Base-by-base conservation (phyloP, 371 early-diverging fungal species). In the Fennellomyces sp. region DNA sequence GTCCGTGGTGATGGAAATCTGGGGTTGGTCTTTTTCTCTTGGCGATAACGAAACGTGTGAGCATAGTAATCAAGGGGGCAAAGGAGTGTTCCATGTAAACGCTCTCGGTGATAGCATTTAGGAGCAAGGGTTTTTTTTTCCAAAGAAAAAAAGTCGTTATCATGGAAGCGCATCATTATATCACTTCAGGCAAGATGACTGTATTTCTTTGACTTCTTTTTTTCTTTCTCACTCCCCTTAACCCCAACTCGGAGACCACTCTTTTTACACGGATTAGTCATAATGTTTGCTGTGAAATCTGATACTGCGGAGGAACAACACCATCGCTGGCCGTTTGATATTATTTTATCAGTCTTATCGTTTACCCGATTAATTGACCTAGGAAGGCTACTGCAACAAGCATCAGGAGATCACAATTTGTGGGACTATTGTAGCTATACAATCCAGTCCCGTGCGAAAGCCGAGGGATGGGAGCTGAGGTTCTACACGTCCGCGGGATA, bases 401-500 rank as follows among this genome's bases (percentile, higher is more conserved):
- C 7, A 48, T 26, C 41, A 29, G 42, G 42, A 8, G 41, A 60
- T 42, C 29, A 29, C 5, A 26, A 35, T 33, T 27, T 52, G 13
- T 25, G 15, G 29, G 31, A 60, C 36, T 41, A 52, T 30, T 52
- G 60, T 31, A 38, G 53, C 15, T 60, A 52, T 42, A 47, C 47
- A 13, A 27, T 60, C 11, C 53, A 30, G 19, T 23, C 51, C 27
- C 52, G 60, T 33, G 60, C 60, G 19, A 60, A 60, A 33, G 28
- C 60, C 5, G 48, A 60, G n/a, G 52, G 42, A 51, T 60, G 60
- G 60, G 52, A 60, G 27, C 31, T 60, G 2, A 53, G 45, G 2
- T 17, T 60, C 17, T 52, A 50, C 19, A 60, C 60, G 28, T 47
- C 60, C 28, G 60, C 52, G 23, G 53, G 52, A 15, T 60, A 60